These are phyloP conservation scores for Phytophthora fragariae DNA, from an alignment of 352 stramenopile genomes.

Conservation along the genomic window DNA sequence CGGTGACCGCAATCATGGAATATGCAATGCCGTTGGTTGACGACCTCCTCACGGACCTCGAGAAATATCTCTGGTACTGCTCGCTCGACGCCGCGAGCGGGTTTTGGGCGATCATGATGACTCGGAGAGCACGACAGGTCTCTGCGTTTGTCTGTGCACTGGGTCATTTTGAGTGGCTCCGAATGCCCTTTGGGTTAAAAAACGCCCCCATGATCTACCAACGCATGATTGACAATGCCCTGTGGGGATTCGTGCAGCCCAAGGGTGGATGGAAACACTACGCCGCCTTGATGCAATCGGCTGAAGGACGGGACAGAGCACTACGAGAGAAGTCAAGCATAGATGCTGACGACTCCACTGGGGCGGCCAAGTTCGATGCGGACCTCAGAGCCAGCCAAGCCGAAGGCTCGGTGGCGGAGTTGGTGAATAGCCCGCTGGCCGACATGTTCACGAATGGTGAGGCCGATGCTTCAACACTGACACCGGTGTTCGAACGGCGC, in stretches of 20 bases:
- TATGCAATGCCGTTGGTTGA: not conserved
- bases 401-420: not conserved
- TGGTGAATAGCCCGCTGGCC: not conserved
- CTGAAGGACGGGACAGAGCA: not conserved
- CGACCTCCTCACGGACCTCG: not conserved
- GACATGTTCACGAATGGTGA: not conserved
- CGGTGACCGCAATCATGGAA: not conserved
- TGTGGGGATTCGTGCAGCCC: not conserved
- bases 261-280: not conserved
- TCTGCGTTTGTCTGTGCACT: not conserved
- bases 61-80: not conserved
- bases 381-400: no score
- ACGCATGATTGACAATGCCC: not conserved
- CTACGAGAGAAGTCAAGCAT: not conserved
- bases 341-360: no score
- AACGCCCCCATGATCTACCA: not conserved
- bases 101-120: not conserved
- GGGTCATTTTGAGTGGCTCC: not conserved
- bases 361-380: not conserved
- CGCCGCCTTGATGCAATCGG: not conserved
- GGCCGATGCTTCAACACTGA: not conserved
- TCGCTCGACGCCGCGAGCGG: not conserved
- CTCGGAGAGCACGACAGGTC: not conserved
- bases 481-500: not conserved
- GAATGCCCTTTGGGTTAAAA: not conserved